A percentile compares a stretch with the other conserved stretches of the same genome.
Conservation (phyloP, 441 rosid genomes). For the Daphne laureola region DNA sequence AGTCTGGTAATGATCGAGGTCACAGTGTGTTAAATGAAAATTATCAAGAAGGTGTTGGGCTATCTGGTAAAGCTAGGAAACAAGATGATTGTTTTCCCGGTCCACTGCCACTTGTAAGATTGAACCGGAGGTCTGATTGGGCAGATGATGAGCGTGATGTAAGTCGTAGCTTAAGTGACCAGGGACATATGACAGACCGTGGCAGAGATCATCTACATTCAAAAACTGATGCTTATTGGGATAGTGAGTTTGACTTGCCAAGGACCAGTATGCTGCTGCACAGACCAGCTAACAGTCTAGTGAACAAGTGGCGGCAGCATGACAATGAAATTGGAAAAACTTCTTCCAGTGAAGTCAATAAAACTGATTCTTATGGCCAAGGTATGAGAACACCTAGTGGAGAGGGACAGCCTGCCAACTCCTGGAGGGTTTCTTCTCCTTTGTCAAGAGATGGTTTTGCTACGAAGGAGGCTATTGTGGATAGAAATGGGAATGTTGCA, state of each 20-base stretch:
- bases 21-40: conserved; percentile 32
- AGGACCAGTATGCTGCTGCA: conserved; percentile 53
- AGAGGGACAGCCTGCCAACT: conserved; percentile 57
- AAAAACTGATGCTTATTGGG: conserved; percentile 63
- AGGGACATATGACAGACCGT: conserved; percentile 53
- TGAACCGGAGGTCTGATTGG: conserved; percentile 95
- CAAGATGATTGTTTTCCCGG: conserved; percentile 56
- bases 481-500: conserved; percentile 30
- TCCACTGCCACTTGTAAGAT: conserved; percentile 65
- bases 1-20: conserved; percentile 27
- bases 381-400: conserved; percentile 38
- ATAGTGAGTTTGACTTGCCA: conserved; percentile 66
- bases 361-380: conserved; percentile 34
- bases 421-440: conserved; percentile 61
- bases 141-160: conserved; percentile 99
- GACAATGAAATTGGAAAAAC: conserved; percentile 55
- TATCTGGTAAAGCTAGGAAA: conserved; percentile 40
- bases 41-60: conserved; percentile 22
- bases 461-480: conserved; percentile 35
- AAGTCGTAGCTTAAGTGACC: conserved; percentile 51
- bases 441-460: conserved; percentile 34
- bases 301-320: conserved; percentile 53
- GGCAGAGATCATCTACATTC: conserved; percentile 59
- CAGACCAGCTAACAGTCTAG: conserved; percentile 40
- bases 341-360: conserved; percentile 51